Evolutionary conservation across 1,139 yeast species (phyloP).

Genomic region (Yamadazyma epiphylla): DNA sequence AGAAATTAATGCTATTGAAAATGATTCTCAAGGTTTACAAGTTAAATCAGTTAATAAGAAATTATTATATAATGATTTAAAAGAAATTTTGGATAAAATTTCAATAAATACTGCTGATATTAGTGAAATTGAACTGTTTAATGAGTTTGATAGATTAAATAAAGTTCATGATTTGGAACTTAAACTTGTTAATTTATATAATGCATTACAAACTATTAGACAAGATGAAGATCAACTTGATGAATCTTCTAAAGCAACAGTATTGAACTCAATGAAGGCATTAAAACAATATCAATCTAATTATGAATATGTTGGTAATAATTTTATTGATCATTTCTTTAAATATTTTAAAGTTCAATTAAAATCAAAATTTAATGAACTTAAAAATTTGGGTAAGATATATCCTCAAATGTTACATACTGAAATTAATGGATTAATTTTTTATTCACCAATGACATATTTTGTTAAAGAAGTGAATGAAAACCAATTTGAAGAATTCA

Average conservation of each 20-base stretch:
- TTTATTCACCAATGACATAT: constrained; percentile 59
- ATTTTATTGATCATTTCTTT: constrained; percentile 50
- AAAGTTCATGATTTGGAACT: constrained; percentile 51
- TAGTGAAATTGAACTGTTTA: constrained; percentile 41
- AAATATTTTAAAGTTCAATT: constrained; percentile 44
- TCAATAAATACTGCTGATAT: constrained; percentile 59
- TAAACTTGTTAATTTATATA: constrained; percentile 55
- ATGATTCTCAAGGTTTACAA: constrained; percentile 78
- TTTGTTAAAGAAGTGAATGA: constrained; percentile 60
- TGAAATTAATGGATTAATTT: constrained; percentile 42
- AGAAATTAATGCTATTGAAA: constrained; percentile 69
- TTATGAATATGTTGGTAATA: constrained; percentile 55
- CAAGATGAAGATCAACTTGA: constrained; percentile 36
- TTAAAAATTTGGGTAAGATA: constrained; percentile 21
- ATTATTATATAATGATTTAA: constrained; percentile 63
- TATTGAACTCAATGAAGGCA: constrained; percentile 69
- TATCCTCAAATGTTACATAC: constrained; percentile 21
- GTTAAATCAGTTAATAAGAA: constrained; percentile 81
- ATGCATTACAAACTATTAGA: constrained; percentile 60
- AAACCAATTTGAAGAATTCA: constrained; percentile 26
- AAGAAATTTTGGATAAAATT: constrained; percentile 64
- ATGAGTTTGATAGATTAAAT: constrained; percentile 45
- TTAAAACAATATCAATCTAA: constrained; percentile 61
- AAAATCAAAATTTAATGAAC: constrained; percentile 26
- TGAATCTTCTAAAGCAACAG: constrained; percentile 27